Conservation (phyloP, 106 monocot species). For the Triglochin maritima region DNA sequence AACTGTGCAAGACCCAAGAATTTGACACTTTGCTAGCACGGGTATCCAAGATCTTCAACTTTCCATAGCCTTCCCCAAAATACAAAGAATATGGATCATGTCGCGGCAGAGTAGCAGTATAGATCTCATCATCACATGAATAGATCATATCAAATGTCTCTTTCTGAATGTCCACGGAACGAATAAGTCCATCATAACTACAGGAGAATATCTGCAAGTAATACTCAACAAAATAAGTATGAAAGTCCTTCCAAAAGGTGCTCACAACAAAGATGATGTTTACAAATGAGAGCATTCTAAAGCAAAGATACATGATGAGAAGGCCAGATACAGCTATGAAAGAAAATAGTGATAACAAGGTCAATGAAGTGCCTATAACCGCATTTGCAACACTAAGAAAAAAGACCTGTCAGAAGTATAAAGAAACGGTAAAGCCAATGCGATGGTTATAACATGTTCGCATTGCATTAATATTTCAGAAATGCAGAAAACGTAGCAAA, state of each 20-base stretch:
- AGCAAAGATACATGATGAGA: too few relatives aligned
- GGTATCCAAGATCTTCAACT: constrained; percentile 62
- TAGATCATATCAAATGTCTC: constrained; percentile 55
- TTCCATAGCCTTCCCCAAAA: constrained; percentile 49
- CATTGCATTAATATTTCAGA: too few relatives aligned
- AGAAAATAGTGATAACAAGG: too few relatives aligned
- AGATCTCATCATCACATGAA: constrained; percentile 31
- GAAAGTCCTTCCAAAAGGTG: neutral
- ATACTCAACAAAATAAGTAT: neutral
- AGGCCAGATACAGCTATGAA: too few relatives aligned
- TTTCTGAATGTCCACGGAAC: constrained; percentile 63
- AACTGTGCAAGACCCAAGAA: constrained; percentile 49
- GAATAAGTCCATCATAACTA: constrained; percentile 76
- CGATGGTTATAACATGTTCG: too few relatives aligned
- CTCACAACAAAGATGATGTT: neutral
- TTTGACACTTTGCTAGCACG: constrained; percentile 41
- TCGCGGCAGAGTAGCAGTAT: constrained; percentile 38
- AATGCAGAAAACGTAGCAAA: too few relatives aligned
- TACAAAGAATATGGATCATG: constrained; percentile 40
- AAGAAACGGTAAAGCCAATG: neutral
- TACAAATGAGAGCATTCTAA: neutral
- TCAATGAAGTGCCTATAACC: too few relatives aligned
- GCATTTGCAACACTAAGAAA: too few relatives aligned
- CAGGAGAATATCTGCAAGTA: constrained; percentile 56
- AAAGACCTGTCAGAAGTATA: neutral